A percentile compares a stretch with the other conserved stretches of the same genome.
Evolutionary conservation across 2,329 filamentous ascomycete species (phyloP).

Genomic region (Pochonia chlamydosporia): DNA sequence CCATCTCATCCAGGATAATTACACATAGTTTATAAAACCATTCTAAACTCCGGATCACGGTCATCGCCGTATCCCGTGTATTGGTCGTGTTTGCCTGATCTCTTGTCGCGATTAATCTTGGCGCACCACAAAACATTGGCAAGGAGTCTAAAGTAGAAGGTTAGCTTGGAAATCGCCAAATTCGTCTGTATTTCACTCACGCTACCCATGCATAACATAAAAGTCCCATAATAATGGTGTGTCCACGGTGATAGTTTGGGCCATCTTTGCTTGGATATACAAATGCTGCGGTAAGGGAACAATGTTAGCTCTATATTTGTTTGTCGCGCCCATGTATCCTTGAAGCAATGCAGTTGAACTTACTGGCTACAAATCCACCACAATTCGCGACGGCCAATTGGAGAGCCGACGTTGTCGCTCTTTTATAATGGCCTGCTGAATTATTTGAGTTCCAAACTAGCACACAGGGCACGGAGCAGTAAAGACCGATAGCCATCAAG

Average conservation of each 20-base stretch:
- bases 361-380: conserved; percentile 59
- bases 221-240: conserved; percentile 54
- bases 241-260: conserved; percentile 54
- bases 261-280: conserved; percentile 52
- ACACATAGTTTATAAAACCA: conserved; percentile 46
- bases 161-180: neutral
- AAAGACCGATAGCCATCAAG: conserved; percentile 61
- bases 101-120: conserved; percentile 60
- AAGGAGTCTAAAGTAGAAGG: conserved; percentile 24
- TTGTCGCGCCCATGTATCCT: neutral
- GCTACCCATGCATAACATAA: conserved; percentile 58
- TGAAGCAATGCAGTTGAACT: conserved; percentile 11
- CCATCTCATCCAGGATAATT: neutral
- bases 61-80: conserved; percentile 56
- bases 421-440: conserved; percentile 63
- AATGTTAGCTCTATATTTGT: neutral
- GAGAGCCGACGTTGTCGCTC: conserved; percentile 59
- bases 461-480: conserved; percentile 56
- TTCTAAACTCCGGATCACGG: conserved; percentile 54
- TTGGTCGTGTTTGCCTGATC: conserved; percentile 49
- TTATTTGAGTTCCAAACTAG: conserved; percentile 65
- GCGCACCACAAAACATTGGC: conserved; percentile 55
- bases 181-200: too few relatives aligned
- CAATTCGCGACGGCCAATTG: conserved; percentile 63
- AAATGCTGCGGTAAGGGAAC: conserved; percentile 35